Base-by-base conservation (phyloP, 1,284 basidiomycete species). In the Moniliella sp. region DNA sequence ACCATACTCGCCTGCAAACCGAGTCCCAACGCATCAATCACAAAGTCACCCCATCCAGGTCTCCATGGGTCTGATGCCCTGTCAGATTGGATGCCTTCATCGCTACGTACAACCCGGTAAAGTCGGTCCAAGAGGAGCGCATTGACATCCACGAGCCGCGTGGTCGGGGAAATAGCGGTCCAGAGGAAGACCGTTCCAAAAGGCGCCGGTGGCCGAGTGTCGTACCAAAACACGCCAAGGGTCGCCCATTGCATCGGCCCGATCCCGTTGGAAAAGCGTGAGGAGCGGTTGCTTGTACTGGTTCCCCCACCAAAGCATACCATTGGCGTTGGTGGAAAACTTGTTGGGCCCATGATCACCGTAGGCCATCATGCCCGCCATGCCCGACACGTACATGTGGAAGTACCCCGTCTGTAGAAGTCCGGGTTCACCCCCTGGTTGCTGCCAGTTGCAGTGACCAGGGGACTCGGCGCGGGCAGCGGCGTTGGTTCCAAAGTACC, bases 181-280 rank as follows among this genome's bases (percentile, higher is more conserved):
- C 28, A 94, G 69, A 1, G 76, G 61, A 28, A 77, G 62, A 30
- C 73, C 75, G 55, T 84, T 74, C 83, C 83, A 94, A 69, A 78
- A 97, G 30, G 81, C 81, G 36, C 88, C 88, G n/a, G 67, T 64
- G 30, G 75, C 70, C 3, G 71, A 66, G 84, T 74, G 59, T 93
- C 69, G 62, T 94, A 97, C 82, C 83, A 97, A 67, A 97, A 86
- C 81, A 97, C 86, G 53, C 72, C 76, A 81, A 0, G 88, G 88
- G 44, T 97, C 86, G 1, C 82, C 75, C 1, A 82, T 75, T 52
- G 94, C 86, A 18, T 51, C 49, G 33, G 66, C 65, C 48, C 78
- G 79, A 59, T 97, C 88, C 39, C 88, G 79, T 64, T 97, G 88
- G 71, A 75, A 84, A 32, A 97, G 70, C 10, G 74, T 67, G 61